Conservation (phyloP, 805 yeast genomes). For the Ogataea zsoltii region DNA sequence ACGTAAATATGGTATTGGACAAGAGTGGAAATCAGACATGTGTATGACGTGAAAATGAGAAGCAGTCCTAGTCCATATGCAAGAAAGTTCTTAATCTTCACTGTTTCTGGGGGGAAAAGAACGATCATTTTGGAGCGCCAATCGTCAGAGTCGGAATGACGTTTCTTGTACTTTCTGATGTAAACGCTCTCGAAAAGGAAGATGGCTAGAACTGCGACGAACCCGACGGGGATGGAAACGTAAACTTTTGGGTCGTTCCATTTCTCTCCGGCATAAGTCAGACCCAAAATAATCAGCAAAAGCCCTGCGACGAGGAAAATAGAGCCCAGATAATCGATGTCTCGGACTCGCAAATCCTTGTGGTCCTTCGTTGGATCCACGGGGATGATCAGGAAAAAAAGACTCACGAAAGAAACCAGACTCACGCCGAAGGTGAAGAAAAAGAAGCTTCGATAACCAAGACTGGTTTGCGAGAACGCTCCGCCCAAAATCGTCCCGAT, state of each 20-base stretch:
- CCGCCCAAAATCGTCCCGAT: slow-evolving; percentile 46
- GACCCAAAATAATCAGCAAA: slow-evolving; percentile 42
- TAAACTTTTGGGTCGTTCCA: slow-evolving; percentile 45
- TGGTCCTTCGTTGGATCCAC: slow-evolving; percentile 24
- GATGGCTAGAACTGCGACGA: slow-evolving; percentile 29
- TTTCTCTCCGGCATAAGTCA: slow-evolving; percentile 46
- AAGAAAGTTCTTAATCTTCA: slow-evolving; percentile 24
- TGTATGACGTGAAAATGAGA: slow-evolving; percentile 9
- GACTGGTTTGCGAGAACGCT: slow-evolving; percentile 37
- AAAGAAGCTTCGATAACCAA: slow-evolving; percentile 42
- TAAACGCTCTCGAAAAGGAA: slow-evolving; percentile 35
- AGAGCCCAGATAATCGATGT: slow-evolving; percentile 22
- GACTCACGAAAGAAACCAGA: slow-evolving; percentile 19
- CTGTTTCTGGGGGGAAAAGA: slow-evolving; percentile 25
- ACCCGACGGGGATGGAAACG: slow-evolving; percentile 42
- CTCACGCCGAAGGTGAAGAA: slow-evolving; percentile 38
- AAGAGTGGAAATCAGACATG: slow-evolving; percentile 8
- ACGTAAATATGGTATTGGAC: slow-evolving; percentile 30
- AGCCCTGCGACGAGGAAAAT: slow-evolving; percentile 37
- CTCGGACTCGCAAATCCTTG: slow-evolving; percentile 6
- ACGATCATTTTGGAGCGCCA: slow-evolving; percentile 21
- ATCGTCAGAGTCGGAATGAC: slow-evolving; percentile 1
- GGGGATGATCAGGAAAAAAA: slow-evolving; percentile 29
- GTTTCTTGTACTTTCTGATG: slow-evolving; percentile 12
- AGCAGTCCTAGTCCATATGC: slow-evolving; percentile 14